Base-by-base conservation (phyloP, 495 filamentous ascomycete species). In the Neurospora sp. region DNA sequence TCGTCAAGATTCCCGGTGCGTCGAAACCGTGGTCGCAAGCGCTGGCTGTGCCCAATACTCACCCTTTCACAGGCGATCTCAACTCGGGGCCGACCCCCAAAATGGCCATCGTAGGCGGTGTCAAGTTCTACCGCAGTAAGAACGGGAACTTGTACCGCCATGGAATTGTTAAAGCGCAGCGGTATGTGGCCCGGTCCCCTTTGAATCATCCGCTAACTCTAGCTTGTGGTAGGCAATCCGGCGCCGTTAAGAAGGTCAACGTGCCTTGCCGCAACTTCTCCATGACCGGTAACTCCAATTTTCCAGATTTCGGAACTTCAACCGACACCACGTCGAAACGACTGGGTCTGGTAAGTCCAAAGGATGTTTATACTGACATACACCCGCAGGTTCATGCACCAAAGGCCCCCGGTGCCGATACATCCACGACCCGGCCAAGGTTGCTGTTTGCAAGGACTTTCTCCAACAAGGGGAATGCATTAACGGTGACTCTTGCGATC, bases 391-490 rank as follows among this genome's bases (percentile, higher is more conserved):
- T 81, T 90, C 89, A 73, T 97, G 94, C 80, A 85, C 90, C 70
- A 92, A 92, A 82, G 94, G 94, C 70, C 90, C 92, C 2, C 81
- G 82, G 59, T 99, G 96, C 81, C 92, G 87, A 59, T 96, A 92
- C 80, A 84, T 90, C 75, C 96, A 99, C 85, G 93, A 98, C 76
- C 89, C 91, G 35, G 87, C 89, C 75, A 96, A 94, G 84, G 93
- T 96, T 77, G 94, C 96, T 46, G 92, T 96, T 69, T 99, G 96
- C 89, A 93, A 91, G 79, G 89, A 91, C 72, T 97, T 91, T 80
- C 87, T 98, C 71, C 87, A 90, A 73, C 92, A 91, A 82, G 92
- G 92, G 79, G 85, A 89, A 75, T 99, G 96, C 84, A 84, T 85
- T 72, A 88, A 88, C 82, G 94, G 94, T 81, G 89, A 90, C 77